Evolutionary conservation across 768 basidiomycete genomes (phyloP), one percentile per base, ranked within the genome.

Genomic region (Boletus rubescentipes): DNA sequence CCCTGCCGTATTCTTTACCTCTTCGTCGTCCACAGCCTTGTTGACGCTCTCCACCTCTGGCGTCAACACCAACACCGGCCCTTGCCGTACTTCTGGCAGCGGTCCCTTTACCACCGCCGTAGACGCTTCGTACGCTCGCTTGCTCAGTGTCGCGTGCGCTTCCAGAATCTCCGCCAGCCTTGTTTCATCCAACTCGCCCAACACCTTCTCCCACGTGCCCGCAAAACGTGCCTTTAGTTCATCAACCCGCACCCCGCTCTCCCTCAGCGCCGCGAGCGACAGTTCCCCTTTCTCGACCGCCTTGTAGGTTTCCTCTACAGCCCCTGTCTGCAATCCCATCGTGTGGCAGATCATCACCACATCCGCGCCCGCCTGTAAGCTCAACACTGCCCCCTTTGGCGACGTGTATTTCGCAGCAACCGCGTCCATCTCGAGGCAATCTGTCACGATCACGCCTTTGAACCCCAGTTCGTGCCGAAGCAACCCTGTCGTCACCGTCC

Each of bases 341-440:
- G 77, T 81, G 61, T 89, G 88, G 57, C 87, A 89, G 38, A 87
- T 80, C 87, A 89, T 89, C 4, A 73, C 84, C n/a, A 89, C 69
- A 52, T 89, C 88, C 15, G 83, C 83, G 4, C 87, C 87, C 0
- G 87, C 86, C 44, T 73, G 71, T 39, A 89, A 62, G 5, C 81
- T 79, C 54, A 75, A 64, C 16, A 87, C 77, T 0, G 85, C 82
- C 6, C 84, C 86, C 45, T 46, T 69, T 12, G 46, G 45, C 15
- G 64, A 31, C 41, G 59, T 60, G 11, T 75, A 72, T 16, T 72
- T 71, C 29, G 77, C 73, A 1, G 82, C 77, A 15, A 89, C 79
- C 11, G 88, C 86, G 44, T 84, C 84, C 87, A 90, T 89, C 70
- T 89, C 87, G 21, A 89, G 69, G 61, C 87, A 89, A 63, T 89